A percentile compares a stretch with the other conserved stretches of the same genome.
phyloP scores from a whole-genome alignment of 805 yeast genomes.

The Sugiyamaella americana region DNA sequence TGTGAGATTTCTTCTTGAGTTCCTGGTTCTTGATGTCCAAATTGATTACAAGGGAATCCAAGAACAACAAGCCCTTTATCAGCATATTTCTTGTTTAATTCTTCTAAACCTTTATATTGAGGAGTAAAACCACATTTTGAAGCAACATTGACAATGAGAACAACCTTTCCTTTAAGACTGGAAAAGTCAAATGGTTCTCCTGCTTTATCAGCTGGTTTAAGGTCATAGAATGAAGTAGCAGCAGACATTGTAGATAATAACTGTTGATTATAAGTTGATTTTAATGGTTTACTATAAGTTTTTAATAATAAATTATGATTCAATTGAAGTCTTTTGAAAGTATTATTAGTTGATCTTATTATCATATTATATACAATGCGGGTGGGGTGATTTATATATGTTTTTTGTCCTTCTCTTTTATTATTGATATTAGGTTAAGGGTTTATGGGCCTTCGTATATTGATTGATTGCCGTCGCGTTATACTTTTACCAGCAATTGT shows the following conservation, averaged over 20 bases:
- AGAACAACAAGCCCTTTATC: conserved; percentile 59
- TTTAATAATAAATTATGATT: too few relatives aligned
- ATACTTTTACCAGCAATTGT: too few relatives aligned
- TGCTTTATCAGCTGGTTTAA: conserved; percentile 55
- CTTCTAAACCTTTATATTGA: conserved; percentile 69
- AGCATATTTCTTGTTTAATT: conserved; percentile 56
- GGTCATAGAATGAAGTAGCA: conserved; percentile 53
- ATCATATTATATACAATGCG: too few relatives aligned
- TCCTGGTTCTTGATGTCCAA: conserved; percentile 74
- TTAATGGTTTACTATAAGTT: too few relatives aligned
- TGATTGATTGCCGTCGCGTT: too few relatives aligned
- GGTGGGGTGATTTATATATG: too few relatives aligned
- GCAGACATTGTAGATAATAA: conserved; percentile 21
- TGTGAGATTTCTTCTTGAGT: conserved; percentile 59
- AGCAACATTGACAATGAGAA: conserved; percentile 80
- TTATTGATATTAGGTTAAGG: too few relatives aligned
- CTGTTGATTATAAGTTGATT: too few relatives aligned
- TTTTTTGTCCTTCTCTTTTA: too few relatives aligned
- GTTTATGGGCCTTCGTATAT: too few relatives aligned
- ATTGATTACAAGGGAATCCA: conserved; percentile 92
- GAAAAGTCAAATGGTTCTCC: conserved; percentile 55
- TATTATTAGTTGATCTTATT: too few relatives aligned
- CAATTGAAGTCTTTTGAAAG: too few relatives aligned
- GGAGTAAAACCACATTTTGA: conserved; percentile 77
- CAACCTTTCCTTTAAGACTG: conserved; percentile 70